phyloP scores from a whole-genome alignment of 352 stramenopile species.

The Globisporangium heterothallicum region DNA sequence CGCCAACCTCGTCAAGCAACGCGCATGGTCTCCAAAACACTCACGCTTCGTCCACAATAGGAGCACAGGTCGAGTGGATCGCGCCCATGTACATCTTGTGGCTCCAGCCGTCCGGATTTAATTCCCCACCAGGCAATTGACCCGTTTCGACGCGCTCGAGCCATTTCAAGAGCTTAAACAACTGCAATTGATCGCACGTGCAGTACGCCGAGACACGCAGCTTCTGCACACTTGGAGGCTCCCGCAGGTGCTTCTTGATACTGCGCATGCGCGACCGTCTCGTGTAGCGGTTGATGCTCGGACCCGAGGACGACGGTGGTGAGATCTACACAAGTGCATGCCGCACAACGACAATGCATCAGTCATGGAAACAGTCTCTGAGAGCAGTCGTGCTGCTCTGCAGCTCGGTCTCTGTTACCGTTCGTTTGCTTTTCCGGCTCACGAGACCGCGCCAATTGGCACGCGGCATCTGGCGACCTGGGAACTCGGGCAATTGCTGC shows the following conservation, averaged over 20 bases:
- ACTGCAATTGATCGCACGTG: slow-evolving; percentile 73
- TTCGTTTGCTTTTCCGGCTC: slow-evolving; percentile 43
- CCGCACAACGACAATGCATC: no score
- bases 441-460: slow-evolving; percentile 55
- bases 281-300: slow-evolving; percentile 69
- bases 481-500: slow-evolving; percentile 11
- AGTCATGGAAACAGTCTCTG: no score
- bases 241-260: slow-evolving; percentile 77
- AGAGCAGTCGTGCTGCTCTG: no score
- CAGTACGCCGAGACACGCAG: slow-evolving; percentile 83
- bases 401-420: no score
- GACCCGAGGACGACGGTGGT: slow-evolving; percentile 27
- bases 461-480: slow-evolving; percentile 30
- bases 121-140: slow-evolving; percentile 65
- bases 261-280: slow-evolving; percentile 75
- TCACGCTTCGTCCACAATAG: slow-evolving; percentile 35
- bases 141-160: slow-evolving; percentile 75
- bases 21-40: slow-evolving; percentile 2
- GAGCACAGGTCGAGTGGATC: slow-evolving; percentile 70
- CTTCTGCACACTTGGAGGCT: slow-evolving; percentile 66
- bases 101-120: slow-evolving; percentile 72
- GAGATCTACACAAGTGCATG: slow-evolving; percentile 16
- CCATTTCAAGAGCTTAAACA: slow-evolving; percentile 88
- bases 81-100: slow-evolving; percentile 88
- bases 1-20: neutral